Evolutionary conservation across 768 basidiomycete species (phyloP).

Genomic region (Lactarius evosmus): DNA sequence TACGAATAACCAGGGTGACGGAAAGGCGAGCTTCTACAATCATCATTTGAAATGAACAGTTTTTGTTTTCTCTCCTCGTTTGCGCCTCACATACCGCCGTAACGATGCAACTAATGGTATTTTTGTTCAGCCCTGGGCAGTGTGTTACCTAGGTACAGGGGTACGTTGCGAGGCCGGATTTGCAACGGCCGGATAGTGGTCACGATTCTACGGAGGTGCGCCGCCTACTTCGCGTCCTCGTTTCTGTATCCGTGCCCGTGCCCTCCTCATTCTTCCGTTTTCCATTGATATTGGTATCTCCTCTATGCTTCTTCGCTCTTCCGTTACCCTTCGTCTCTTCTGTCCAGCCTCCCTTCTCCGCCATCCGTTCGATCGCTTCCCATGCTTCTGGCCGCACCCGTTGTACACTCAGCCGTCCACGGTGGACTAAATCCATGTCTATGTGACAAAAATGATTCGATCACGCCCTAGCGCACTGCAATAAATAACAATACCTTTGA

Average conservation of each 20-base stretch:
- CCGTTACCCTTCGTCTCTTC: slow-evolving; percentile 30
- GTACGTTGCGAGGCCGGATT: background rate
- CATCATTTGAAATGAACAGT: slow-evolving; percentile 12
- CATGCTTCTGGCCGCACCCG: slow-evolving; percentile 66
- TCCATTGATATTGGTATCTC: background rate
- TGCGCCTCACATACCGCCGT: background rate
- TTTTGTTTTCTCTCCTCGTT: background rate
- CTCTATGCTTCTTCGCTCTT: slow-evolving; percentile 6
- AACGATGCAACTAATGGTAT: background rate
- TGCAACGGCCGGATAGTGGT: background rate
- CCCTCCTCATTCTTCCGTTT: background rate
- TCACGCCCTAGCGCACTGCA: background rate
- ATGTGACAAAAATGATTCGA: slow-evolving; percentile 10
- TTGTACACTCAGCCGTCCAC: slow-evolving; percentile 87
- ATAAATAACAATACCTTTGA: slow-evolving; percentile 48
- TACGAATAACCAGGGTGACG: background rate
- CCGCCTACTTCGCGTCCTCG: background rate
- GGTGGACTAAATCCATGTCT: slow-evolving; percentile 78
- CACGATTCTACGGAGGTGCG: background rate
- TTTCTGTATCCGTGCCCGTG: background rate
- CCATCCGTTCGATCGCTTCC: slow-evolving; percentile 55
- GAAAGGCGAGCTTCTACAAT: slow-evolving; percentile 20
- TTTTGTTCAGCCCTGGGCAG: background rate
- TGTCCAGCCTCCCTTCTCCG: slow-evolving; percentile 79
- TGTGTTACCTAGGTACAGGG: background rate